These are phyloP conservation scores for Pseudomonodictys pantanalensis DNA, from an alignment of 495 filamentous ascomycete genomes.

Conservation along the genomic window DNA sequence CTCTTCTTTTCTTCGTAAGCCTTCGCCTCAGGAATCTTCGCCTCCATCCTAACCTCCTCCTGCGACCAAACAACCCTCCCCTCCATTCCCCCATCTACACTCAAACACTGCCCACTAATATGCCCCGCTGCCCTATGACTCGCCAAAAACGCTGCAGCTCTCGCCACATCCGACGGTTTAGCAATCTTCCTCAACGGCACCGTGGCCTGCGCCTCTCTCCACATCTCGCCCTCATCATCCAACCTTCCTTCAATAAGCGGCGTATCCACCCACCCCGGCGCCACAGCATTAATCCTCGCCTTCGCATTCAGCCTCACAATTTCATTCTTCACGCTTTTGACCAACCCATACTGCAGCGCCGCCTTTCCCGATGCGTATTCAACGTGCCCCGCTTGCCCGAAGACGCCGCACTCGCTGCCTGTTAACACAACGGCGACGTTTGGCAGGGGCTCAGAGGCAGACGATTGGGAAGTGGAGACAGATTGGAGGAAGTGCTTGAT, in stretches of 20 bases:
- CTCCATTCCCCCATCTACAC: constrained; percentile 53
- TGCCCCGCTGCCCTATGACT: constrained; percentile 54
- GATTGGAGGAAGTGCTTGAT: constrained; percentile 56
- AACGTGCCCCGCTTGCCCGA: constrained; percentile 51
- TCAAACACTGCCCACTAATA: constrained; percentile 54
- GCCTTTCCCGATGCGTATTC: constrained; percentile 54
- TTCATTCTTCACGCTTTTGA: constrained; percentile 54
- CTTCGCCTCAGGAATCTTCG: not conserved
- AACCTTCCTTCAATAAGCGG: constrained; percentile 48
- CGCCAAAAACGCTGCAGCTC: constrained; percentile 53
- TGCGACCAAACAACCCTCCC: constrained; percentile 50
- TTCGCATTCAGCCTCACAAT: constrained; percentile 51
- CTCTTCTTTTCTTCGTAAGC: too few species aligned
- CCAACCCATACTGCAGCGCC: constrained; percentile 54
- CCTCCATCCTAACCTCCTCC: constrained; percentile 36
- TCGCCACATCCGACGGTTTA: constrained; percentile 51
- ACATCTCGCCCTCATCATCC: constrained; percentile 49
- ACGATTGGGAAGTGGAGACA: constrained; percentile 41
- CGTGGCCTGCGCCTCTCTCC: constrained; percentile 49
- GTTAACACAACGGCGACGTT: constrained; percentile 57
- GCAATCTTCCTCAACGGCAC: constrained; percentile 49
- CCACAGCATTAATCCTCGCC: constrained; percentile 57
- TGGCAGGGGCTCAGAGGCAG: constrained; percentile 42
- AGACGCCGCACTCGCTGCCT: constrained; percentile 31
- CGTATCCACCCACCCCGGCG: constrained; percentile 52